phyloP scores from a whole-genome alignment of 75 land plant genomes.

The Pinus taeda region DNA sequence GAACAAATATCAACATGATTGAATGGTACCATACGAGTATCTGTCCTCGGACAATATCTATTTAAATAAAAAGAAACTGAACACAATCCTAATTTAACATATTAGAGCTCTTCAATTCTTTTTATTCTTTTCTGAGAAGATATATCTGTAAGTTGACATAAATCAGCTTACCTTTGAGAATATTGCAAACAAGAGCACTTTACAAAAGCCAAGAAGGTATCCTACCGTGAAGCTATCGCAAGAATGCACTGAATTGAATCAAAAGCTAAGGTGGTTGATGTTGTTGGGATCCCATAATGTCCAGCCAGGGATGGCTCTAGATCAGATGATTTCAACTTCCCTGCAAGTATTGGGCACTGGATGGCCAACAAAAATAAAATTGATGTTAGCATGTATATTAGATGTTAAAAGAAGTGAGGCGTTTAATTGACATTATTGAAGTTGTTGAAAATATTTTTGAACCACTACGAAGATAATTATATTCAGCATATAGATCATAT shows the following conservation, averaged over 20 bases:
- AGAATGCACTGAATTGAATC: conserved; percentile 11
- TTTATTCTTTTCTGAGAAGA: neutral
- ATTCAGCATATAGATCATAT: too few species aligned
- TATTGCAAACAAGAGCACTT: neutral
- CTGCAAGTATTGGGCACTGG: conserved; percentile 5
- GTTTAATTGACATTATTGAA: too few species aligned
- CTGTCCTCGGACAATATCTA: too few species aligned
- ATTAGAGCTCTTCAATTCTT: neutral
- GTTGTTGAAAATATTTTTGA: too few species aligned
- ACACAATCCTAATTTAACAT: neutral
- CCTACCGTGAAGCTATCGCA: conserved; percentile 8
- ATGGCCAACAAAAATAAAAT: neutral
- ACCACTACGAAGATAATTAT: too few species aligned
- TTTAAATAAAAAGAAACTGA: neutral
- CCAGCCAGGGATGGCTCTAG: neutral
- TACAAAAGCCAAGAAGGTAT: neutral
- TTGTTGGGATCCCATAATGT: conserved; percentile 11
- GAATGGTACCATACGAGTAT: too few species aligned
- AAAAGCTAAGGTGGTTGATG: conserved; percentile 7
- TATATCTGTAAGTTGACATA: neutral
- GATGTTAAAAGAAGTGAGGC: too few species aligned
- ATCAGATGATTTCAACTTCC: conserved; percentile 6
- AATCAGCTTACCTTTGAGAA: neutral
- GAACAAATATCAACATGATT: too few species aligned
- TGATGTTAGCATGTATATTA: too few species aligned